Base-by-base conservation (phyloP, 345 rosid genomes). In the Sisymbrium irio region DNA sequence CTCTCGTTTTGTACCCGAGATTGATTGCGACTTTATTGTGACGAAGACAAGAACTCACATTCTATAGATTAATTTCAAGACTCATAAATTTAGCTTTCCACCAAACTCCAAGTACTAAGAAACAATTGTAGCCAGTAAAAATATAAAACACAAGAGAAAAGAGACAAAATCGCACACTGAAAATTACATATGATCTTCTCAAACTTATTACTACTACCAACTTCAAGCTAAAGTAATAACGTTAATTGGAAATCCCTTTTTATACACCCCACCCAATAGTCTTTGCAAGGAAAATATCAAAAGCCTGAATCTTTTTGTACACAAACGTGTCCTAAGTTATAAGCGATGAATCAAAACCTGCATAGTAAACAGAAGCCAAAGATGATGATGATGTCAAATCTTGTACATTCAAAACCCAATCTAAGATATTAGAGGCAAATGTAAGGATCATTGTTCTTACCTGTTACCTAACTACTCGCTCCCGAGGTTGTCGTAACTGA, bases 401-500 rank as follows among this genome's bases (percentile, higher is more conserved):
- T 74, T 74, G 18, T 2, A 66, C 66, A 65, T 33, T 73, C 71
- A 72, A 62, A 40, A 32, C 27, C 18, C 22, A 22, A 25, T 32
- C 42, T 42, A 41, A 15, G 65, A 17, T 5, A 50, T 18, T 27
- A 7, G 27, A 63, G 44, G n/a, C 3, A 56, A 32, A 71, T 47
- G 25, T 4, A 37, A 60, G 10, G 40, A 55, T 50, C 3, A 59
- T 17, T 6, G 49, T 40, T 71, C 73, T 71, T 25, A 77, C 63
- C 41, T 77, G 33, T 57, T 55, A 37, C 32, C 63, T 49, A 71
- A 53, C 77, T 87, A 91, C 76, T 87, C 88, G 79, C 88, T 89
- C 69, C 90, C 87, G 67, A 87, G 82, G 79, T 85, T 88, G 69
- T 91, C 95, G 73, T 85, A 89, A 83, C 88, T 89, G 82, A 91